Evolutionary conservation across 2,329 filamentous ascomycete genomes (phyloP).

Genomic region (Fusarium sp.): DNA sequence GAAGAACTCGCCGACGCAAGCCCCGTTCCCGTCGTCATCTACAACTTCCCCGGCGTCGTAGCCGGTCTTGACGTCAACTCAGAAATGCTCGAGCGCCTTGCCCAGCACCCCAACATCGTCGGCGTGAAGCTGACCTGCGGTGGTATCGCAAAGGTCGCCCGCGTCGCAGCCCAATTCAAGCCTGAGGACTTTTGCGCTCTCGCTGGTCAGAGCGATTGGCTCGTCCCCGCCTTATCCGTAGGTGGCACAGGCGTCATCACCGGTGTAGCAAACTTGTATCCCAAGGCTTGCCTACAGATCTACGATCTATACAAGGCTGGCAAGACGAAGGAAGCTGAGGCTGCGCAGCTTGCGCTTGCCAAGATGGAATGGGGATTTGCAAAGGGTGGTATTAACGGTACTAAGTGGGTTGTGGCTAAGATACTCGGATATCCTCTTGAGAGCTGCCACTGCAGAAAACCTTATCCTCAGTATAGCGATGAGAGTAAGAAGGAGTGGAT

Average conservation of each 20-base stretch:
- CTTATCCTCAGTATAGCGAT: conserved; percentile 62
- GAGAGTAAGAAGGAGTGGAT: conserved; percentile 50
- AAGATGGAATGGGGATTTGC: conserved; percentile 66
- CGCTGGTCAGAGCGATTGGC: conserved; percentile 79
- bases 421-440: conserved; percentile 62
- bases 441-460: conserved; percentile 63
- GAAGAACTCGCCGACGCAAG: conserved; percentile 66
- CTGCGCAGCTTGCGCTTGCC: conserved; percentile 62
- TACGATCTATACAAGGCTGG: conserved; percentile 61
- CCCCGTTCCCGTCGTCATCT: conserved; percentile 73
- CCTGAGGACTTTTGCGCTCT: conserved; percentile 70
- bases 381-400: conserved; percentile 70
- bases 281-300: conserved; percentile 64
- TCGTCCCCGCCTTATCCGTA: conserved; percentile 69
- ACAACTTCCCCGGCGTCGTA: conserved; percentile 77
- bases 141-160: conserved; percentile 77
- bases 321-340: conserved; percentile 59
- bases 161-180: conserved; percentile 64
- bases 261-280: conserved; percentile 72
- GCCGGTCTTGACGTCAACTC: conserved; percentile 76
- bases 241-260: conserved; percentile 71
- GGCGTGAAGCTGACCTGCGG: conserved; percentile 79
- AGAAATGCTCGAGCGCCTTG: conserved; percentile 69
- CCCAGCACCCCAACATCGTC: conserved; percentile 72
- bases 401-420: conserved; percentile 69